Conservation (phyloP, 306 rosid genomes). For the Citrullus mucosospermus region DNA sequence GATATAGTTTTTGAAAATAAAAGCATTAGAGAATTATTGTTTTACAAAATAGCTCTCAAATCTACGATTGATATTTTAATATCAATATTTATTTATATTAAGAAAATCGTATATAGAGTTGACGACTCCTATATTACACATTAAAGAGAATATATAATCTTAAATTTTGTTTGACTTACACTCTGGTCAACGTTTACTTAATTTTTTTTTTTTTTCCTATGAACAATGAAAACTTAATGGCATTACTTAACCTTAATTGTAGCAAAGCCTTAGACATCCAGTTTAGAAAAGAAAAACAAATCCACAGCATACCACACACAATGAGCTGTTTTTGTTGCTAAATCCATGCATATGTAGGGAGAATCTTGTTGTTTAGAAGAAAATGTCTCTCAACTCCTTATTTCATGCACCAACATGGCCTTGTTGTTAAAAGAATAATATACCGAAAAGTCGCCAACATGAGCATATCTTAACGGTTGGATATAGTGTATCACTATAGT, state of each 20-base stretch:
- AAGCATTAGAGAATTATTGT: background rate
- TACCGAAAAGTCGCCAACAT: no score
- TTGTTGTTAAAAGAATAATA: no score
- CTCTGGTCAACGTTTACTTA: background rate
- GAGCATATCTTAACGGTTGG: no score
- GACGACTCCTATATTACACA: background rate
- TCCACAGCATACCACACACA: background rate
- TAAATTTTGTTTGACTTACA: background rate
- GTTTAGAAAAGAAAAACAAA: background rate
- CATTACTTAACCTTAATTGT: background rate
- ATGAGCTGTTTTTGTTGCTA: background rate
- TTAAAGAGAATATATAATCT: background rate
- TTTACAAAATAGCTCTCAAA: background rate
- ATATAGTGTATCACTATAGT: no score
- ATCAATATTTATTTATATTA: background rate
- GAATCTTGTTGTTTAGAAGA: background rate
- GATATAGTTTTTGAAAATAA: no score
- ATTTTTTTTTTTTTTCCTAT: background rate
- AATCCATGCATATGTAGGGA: background rate
- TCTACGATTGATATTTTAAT: background rate
- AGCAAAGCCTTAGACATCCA: background rate
- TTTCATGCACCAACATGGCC: no score
- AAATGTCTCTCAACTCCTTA: background rate
- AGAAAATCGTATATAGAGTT: background rate
- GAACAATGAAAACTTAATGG: background rate